Percentiles rank a stretch among this genome's conserved stretches.
phyloP scores from a whole-genome alignment of 1,284 basidiomycete species.

The Caloboletus firmus region DNA sequence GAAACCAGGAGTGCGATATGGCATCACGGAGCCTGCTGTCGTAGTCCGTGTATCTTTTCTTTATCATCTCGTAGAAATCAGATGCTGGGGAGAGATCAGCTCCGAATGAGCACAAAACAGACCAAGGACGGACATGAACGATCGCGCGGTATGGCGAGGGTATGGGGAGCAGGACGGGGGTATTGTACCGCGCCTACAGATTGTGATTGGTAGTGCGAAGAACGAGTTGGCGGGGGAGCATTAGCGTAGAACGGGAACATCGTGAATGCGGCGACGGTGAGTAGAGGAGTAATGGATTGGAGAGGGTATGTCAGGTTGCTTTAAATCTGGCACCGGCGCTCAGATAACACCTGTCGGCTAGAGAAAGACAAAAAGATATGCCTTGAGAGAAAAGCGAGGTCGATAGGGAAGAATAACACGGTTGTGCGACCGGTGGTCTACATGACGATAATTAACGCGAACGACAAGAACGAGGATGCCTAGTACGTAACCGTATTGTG shows the following conservation, averaged over 20 bases:
- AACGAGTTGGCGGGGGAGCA: neutral
- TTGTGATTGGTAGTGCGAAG: neutral
- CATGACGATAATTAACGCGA: neutral
- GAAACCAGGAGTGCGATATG: conserved; percentile 6
- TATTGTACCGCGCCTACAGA: neutral
- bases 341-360: neutral
- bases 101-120: neutral
- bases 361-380: neutral
- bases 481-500: conserved; percentile 4
- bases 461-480: neutral
- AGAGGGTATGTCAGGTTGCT: neutral
- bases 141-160: neutral
- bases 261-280: neutral
- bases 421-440: neutral
- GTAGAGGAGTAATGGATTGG: neutral
- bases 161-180: neutral
- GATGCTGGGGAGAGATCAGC: conserved; percentile 14
- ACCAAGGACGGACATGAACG: conserved; percentile 13
- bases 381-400: conserved; percentile 1
- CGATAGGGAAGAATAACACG: conserved; percentile 11
- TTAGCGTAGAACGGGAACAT: conserved; percentile 8
- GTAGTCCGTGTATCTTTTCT: neutral
- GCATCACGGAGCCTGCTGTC: conserved; percentile 3
- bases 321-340: conserved; percentile 10
- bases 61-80: conserved; percentile 9